Base-by-base conservation (phyloP, 2,329 filamentous ascomycete genomes). In the Colletotrichum truncatum region DNA sequence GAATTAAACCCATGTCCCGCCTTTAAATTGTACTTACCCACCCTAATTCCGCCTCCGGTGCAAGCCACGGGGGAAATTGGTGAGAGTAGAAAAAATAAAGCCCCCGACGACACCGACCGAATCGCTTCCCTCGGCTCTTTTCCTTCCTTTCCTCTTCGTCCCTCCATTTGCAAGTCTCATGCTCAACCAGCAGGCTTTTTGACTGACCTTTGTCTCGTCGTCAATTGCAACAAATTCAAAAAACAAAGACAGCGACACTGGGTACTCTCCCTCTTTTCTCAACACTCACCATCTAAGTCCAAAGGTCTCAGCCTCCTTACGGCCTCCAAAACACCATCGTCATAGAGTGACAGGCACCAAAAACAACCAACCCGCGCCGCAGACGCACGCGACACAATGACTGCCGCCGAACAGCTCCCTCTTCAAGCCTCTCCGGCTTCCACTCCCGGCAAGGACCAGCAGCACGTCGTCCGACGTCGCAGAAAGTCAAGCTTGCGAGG, bases 401-500 rank as follows among this genome's bases (percentile, higher is more conserved):
- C 63, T 30, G 63, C 63, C 12, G n/a, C 63, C 63, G 63, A 66
- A 43, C 28, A 57, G 8, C 54, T 57, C 21, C 54, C 54, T n/a
- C 14, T 18, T 12, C 57, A 66, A 36, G 45, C 63, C 25, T 46
- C 57, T 11, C 57, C 51, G 26, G 49, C 57, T 28, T 21, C 41
- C 18, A 10, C 49, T 21, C n/a, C n/a, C n/a, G 26, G 41, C 23
- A 66, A 66, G 34, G 63, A 66, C 56, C 62, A 64, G 52, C 46
- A 48, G 25, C 43, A 57, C 23, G 36, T 51, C 34, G 52, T 60
- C 12, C 63, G 63, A n/a, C 63, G 63, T 18, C 63, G 63, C 11
- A 62, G 63, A 45, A 66, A 66, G 63, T 66, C 63, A 34, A 66
- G 63, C 63, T 32, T 66, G 12, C 58, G 63, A 46, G 51, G 57